Evolutionary conservation across 768 basidiomycete genomes (phyloP).

Genomic region (Tephrocybe sp.): DNA sequence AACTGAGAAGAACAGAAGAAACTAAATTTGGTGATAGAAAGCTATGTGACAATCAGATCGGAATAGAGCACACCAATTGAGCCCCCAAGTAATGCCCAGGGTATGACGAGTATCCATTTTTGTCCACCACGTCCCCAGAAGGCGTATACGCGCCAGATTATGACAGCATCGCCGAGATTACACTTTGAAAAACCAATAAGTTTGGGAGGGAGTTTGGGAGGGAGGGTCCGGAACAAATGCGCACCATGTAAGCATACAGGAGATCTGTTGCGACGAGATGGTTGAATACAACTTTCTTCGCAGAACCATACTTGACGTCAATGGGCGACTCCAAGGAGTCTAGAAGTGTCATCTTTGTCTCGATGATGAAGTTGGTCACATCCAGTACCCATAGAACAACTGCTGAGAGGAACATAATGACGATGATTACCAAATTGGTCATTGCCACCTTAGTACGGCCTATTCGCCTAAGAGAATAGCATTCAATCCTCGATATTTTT

Average conservation of each 20-base stretch:
- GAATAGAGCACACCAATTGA: background rate
- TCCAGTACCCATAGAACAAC: constrained; percentile 4
- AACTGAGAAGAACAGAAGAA: constrained; percentile 3
- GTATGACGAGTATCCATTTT: constrained; percentile 6
- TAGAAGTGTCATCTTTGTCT: constrained; percentile 5
- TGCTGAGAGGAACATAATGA: constrained; percentile 2
- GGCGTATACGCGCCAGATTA: constrained; percentile 10
- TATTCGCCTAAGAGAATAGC: background rate
- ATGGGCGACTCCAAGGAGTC: constrained; percentile 1
- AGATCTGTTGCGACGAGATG: constrained; percentile 6
- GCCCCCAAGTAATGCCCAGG: constrained; percentile 1
- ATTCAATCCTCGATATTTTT: background rate
- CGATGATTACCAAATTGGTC: constrained; percentile 1
- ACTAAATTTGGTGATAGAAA: background rate
- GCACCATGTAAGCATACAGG: constrained; percentile 10
- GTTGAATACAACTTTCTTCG: background rate
- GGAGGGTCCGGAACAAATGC: background rate
- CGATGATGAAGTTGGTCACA: constrained; percentile 8
- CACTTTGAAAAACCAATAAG: background rate
- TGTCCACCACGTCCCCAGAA: background rate
- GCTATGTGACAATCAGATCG: background rate
- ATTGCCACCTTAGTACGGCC: constrained; percentile 3
- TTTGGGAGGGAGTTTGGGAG: background rate
- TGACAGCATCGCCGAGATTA: constrained; percentile 5
- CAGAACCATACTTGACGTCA: background rate